A percentile compares a stretch with the other conserved stretches of the same genome.
Conservation (phyloP, 164 flowering plant species). For the Brasenia schreberi region DNA sequence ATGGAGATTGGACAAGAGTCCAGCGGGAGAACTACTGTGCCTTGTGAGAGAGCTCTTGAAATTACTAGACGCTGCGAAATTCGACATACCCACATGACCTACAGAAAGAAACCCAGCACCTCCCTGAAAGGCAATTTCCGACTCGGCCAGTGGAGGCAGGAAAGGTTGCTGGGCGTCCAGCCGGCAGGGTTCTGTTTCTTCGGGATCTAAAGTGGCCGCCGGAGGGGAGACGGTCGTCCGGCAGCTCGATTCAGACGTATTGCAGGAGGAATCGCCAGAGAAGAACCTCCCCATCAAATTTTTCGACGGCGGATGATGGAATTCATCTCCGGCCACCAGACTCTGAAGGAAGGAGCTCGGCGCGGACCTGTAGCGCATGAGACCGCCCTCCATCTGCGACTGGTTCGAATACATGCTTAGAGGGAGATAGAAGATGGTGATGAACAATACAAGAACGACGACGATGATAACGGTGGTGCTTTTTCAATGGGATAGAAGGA, state of each 20-base stretch:
- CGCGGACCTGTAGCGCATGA: slow-evolving; percentile 50
- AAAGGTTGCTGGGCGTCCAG: not conserved
- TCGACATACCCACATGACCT: not conserved
- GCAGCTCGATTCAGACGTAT: slow-evolving; percentile 24
- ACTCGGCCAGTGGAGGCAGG: not conserved
- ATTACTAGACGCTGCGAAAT: slow-evolving; percentile 5
- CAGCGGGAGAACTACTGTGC: slow-evolving; percentile 78
- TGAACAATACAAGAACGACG: no score
- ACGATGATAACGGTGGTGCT: no score
- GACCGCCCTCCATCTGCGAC: slow-evolving; percentile 9
- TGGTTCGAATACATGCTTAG: not conserved
- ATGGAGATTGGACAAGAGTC: slow-evolving; percentile 36
- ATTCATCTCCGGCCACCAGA: slow-evolving; percentile 16
- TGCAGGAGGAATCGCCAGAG: slow-evolving; percentile 23
- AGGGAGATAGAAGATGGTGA: not conserved
- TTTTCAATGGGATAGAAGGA: no score
- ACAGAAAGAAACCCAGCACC: not conserved
- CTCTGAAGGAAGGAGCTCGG: slow-evolving; percentile 35
- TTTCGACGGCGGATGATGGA: slow-evolving; percentile 11
- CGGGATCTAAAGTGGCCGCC: not conserved
- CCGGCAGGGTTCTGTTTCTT: not conserved
- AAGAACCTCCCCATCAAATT: slow-evolving; percentile 18
- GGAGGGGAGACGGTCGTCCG: slow-evolving; percentile 5
- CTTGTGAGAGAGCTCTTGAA: slow-evolving; percentile 25
- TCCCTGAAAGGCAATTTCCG: not conserved